These are phyloP conservation scores for Ceratocystis lukuohia DNA, from an alignment of 2,329 filamentous ascomycete species.

Conservation along the genomic window DNA sequence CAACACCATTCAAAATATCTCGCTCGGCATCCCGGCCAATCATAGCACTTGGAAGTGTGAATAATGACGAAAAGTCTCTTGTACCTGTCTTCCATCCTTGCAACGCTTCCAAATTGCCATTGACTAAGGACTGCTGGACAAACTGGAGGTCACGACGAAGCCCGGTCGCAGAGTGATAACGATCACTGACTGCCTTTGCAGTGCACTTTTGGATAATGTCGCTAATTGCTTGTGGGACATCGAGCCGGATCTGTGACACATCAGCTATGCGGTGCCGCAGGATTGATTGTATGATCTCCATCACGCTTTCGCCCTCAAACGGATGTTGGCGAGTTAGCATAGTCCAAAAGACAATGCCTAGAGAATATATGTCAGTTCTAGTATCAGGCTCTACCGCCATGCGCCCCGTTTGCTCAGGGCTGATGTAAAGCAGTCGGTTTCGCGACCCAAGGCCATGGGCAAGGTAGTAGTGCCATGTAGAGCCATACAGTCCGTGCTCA, in stretches of 20 bases:
- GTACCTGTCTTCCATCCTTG: conserved; percentile 62
- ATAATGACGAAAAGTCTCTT: conserved; percentile 86
- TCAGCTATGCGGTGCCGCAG: conserved; percentile 64
- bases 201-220: conserved; percentile 86
- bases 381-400: conserved; percentile 86
- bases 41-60: conserved; percentile 68
- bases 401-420: conserved; percentile 85
- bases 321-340: conserved; percentile 67
- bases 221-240: conserved; percentile 71
- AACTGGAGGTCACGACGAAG: conserved; percentile 66
- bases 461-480: conserved; percentile 64
- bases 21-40: conserved; percentile 67
- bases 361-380: conserved; percentile 83
- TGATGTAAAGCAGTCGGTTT: conserved; percentile 82
- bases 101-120: conserved; percentile 59
- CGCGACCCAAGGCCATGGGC: conserved; percentile 76
- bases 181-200: conserved; percentile 70
- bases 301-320: conserved; percentile 64
- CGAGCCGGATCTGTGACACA: conserved; percentile 62
- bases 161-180: conserved; percentile 80
- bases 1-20: conserved; percentile 54
- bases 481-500: conserved; percentile 74
- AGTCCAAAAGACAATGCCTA: conserved; percentile 81
- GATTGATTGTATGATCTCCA: conserved; percentile 86
- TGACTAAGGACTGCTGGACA: conserved; percentile 59